Evolutionary conservation across 345 rosid species (phyloP), one percentile per base, ranked within the genome.

Genomic region (Hibiscus tridactylites): DNA sequence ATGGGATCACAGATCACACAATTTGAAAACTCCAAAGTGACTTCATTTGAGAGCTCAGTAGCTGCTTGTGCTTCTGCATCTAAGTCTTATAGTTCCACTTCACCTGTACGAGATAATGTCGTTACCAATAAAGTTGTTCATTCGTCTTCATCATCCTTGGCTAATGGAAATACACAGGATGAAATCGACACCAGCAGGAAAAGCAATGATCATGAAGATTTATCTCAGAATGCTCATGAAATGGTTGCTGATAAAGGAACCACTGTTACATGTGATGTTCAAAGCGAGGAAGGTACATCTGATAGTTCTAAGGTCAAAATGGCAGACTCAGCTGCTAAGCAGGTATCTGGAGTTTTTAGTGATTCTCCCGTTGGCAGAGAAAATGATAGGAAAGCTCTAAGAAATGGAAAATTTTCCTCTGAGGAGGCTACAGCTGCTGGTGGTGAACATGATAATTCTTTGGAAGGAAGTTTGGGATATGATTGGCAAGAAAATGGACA

Each of bases 31-130:
- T 53, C 13, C 13, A 71, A 77, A 59, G 82, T 68, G 19, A 74
- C 59, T 62, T 84, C 61, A 24, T 57, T 53, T n/a, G 87, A 78
- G 47, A 82, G 81, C 80, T 79, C 81, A n/a, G 81, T 72, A 63
- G 84, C 80, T n/a, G 80, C 77, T 44, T 73, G 62, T 77, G 69
- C 79, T 76, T 78, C 79, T 61, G 13, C 35, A 1, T 72, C 73
- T 31, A 73, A 64, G 59, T 79, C 83, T 54, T 71, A 78, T 39
- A 74, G 73, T 64, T 68, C 82, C 26, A 75, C 64, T 71, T 70
- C 83, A 21, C 64, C 60, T 9, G 64, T 65, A 58, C 46, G 61
- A 63, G 70, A 74, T 24, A 65, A 31, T 49, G 81, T 28, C 10
- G 68, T 61, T 50, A 59, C 57, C 46, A 61, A 73, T 9, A 28